These are phyloP conservation scores for Puccinellia tenuiflora DNA, from an alignment of 176 grass and related monocot species.

Conservation along the genomic window DNA sequence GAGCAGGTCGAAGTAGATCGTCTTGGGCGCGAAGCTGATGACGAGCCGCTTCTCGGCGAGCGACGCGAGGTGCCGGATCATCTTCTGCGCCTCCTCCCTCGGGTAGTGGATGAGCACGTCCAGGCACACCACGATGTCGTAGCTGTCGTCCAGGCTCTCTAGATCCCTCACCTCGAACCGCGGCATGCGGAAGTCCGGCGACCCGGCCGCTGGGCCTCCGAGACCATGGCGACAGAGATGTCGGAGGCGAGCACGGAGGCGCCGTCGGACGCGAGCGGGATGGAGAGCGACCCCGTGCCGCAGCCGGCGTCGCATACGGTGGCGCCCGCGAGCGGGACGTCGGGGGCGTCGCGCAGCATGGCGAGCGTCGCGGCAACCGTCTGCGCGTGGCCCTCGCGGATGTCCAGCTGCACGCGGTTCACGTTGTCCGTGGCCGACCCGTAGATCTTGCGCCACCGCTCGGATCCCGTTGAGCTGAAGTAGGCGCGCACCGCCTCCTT, in stretches of 20 bases:
- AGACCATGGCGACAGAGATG: constrained; percentile 80
- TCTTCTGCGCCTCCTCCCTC: constrained; percentile 60
- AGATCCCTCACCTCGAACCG: constrained; percentile 69
- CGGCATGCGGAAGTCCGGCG: constrained; percentile 46
- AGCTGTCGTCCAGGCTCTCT: constrained; percentile 52
- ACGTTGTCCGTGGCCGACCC: constrained; percentile 63
- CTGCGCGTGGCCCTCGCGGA: constrained; percentile 77
- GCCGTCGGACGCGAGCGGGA: constrained; percentile 63
- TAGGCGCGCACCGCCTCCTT: constrained; percentile 88
- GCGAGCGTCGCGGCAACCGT: constrained; percentile 56
- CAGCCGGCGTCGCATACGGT: constrained; percentile 82
- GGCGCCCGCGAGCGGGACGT: constrained; percentile 31
- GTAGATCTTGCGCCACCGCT: constrained; percentile 92
- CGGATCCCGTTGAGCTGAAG: constrained; percentile 94
- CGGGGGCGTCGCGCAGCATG: constrained; percentile 61
- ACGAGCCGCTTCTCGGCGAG: constrained; percentile 69
- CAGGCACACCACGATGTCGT: constrained; percentile 81
- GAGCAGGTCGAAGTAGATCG: constrained; percentile 69
- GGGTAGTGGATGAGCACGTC: constrained; percentile 98
- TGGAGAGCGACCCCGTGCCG: constrained; percentile 68
- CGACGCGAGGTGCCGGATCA: constrained; percentile 84
- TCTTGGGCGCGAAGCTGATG: constrained; percentile 87
- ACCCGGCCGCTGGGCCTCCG: constrained; percentile 46
- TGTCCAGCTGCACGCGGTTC: constrained; percentile 95
- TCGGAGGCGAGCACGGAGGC: constrained; percentile 65